A percentile compares a stretch with the other conserved stretches of the same genome.
phyloP scores from a whole-genome alignment of 768 basidiomycete species.

The Polyporus arcularius region DNA sequence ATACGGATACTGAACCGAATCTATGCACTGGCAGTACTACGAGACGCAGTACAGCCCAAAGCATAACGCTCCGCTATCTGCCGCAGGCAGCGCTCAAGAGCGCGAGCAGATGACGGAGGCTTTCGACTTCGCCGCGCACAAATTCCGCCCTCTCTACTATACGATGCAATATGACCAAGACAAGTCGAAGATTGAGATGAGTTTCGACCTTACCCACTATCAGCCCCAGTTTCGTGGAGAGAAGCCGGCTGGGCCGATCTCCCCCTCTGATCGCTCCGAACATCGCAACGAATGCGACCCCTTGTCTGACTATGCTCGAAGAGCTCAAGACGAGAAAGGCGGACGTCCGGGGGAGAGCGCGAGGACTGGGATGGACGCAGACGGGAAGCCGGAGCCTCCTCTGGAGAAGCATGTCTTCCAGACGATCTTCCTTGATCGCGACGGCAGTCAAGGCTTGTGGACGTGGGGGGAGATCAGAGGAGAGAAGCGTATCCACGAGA shows the following conservation, averaged over 20 bases:
- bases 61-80: slow-evolving; percentile 28
- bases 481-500: slow-evolving; percentile 42
- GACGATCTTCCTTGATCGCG: slow-evolving; percentile 49
- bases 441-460: slow-evolving; percentile 42
- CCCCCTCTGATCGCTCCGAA: slow-evolving; percentile 17
- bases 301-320: slow-evolving; percentile 4
- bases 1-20: not conserved
- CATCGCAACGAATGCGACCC: slow-evolving; percentile 25
- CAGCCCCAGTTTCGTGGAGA: slow-evolving; percentile 44
- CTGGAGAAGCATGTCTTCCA: slow-evolving; percentile 49
- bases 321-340: slow-evolving; percentile 13
- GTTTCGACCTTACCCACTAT: slow-evolving; percentile 50
- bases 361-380: slow-evolving; percentile 21
- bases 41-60: slow-evolving; percentile 38
- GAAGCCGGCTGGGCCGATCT: slow-evolving; percentile 27
- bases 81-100: slow-evolving; percentile 25
- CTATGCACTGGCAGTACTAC: slow-evolving; percentile 35
- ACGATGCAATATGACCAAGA: slow-evolving; percentile 45
- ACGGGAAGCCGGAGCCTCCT: slow-evolving; percentile 30
- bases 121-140: slow-evolving; percentile 38
- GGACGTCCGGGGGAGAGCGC: slow-evolving; percentile 8
- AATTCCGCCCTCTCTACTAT: slow-evolving; percentile 48
- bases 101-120: slow-evolving; percentile 31
- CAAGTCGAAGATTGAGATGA: slow-evolving; percentile 52
- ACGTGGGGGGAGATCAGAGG: slow-evolving; percentile 42